A percentile compares a stretch with the other conserved stretches of the same genome.
Evolutionary conservation across 257 asterid genomes (phyloP).

Genomic region (Plectranthus barbatus): DNA sequence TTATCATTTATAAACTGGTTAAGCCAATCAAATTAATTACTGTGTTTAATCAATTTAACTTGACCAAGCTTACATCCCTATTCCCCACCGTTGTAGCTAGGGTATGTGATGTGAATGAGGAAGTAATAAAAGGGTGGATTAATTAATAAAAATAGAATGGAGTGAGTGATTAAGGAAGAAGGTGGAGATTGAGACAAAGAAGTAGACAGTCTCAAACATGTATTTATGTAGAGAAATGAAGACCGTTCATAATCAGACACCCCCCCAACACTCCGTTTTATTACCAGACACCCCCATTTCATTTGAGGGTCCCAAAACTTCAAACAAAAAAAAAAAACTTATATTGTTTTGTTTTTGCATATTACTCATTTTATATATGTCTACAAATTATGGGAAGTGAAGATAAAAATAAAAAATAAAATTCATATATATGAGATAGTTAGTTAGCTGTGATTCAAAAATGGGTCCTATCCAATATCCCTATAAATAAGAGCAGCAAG

Average conservation of each 20-base stretch:
- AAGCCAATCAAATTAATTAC: too few species aligned
- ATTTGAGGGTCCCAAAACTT: background rate
- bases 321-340: background rate
- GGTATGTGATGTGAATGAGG: too few species aligned
- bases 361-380: background rate
- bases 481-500: constrained; percentile 2
- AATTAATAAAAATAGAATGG: too few species aligned
- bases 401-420: background rate
- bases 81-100: too few species aligned
- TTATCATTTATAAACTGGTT: too few species aligned
- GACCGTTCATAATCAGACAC: constrained; percentile 18
- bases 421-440: too few species aligned
- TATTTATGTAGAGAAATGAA: background rate
- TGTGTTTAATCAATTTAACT: too few species aligned
- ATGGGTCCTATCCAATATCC: background rate
- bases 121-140: too few species aligned
- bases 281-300: background rate
- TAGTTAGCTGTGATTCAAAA: too few species aligned
- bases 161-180: too few species aligned
- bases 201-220: constrained; percentile 9
- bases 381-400: background rate
- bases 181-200: background rate
- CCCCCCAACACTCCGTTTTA: background rate
- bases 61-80: too few species aligned
- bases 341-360: background rate